A percentile compares a stretch with the other conserved stretches of the same genome.
phyloP scores from a whole-genome alignment of 2,329 filamentous ascomycete species.

The Penicillium expansum region DNA sequence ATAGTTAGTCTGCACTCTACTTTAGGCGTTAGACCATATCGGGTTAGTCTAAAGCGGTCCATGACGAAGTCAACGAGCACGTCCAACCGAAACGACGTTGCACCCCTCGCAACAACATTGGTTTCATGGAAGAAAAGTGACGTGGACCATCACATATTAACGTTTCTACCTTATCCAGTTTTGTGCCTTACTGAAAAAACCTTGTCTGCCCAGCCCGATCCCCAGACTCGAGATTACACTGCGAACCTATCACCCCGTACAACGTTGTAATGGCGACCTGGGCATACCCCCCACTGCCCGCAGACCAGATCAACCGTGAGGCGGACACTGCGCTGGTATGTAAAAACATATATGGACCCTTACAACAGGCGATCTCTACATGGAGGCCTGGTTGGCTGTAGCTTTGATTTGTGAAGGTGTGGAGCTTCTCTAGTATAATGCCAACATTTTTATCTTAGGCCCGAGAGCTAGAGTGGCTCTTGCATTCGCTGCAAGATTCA shows the following conservation, averaged over 20 bases:
- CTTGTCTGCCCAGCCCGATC: not conserved
- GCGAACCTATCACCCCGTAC: not conserved
- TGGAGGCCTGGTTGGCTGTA: not conserved
- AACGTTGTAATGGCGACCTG: slow-evolving; percentile 55
- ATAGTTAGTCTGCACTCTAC: slow-evolving; percentile 22
- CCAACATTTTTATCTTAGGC: slow-evolving; percentile 37
- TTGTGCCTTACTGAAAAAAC: not conserved
- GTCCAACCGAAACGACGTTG: slow-evolving; percentile 27
- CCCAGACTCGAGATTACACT: not conserved
- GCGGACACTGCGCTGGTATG: slow-evolving; percentile 54
- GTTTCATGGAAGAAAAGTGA: slow-evolving; percentile 17
- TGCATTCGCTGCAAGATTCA: slow-evolving; percentile 59
- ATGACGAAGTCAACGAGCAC: slow-evolving; percentile 31
- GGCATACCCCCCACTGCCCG: slow-evolving; percentile 58
- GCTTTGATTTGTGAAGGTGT: not conserved
- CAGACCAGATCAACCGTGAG: slow-evolving; percentile 51
- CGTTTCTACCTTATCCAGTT: slow-evolving; percentile 19
- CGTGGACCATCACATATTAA: slow-evolving; percentile 21
- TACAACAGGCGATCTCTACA: not conserved
- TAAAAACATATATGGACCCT: slow-evolving; percentile 10
- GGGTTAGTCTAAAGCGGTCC: slow-evolving; percentile 20
- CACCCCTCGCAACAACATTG: slow-evolving; percentile 17
- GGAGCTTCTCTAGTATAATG: slow-evolving; percentile 13
- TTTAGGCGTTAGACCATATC: slow-evolving; percentile 15
- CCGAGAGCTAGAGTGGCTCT: slow-evolving; percentile 63